These are phyloP conservation scores for Diatrype stigma DNA, from an alignment of 2,329 filamentous ascomycete species.

Conservation along the genomic window DNA sequence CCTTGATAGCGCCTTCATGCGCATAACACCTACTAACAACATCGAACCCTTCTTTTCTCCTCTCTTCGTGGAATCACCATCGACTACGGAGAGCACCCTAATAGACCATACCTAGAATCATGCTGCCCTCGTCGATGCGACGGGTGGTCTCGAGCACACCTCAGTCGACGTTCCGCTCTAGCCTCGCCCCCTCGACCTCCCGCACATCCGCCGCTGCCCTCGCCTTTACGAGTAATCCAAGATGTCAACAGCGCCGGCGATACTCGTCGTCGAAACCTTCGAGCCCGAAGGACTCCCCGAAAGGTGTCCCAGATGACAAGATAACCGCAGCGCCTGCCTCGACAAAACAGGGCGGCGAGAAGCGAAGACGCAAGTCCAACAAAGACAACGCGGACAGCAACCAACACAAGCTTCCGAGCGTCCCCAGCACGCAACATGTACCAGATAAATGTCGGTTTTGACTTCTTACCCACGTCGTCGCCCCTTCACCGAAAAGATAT, in stretches of 20 bases:
- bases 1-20: not conserved
- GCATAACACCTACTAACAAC: not conserved
- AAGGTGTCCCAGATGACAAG: conserved; percentile 45
- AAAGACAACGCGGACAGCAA: conserved; percentile 48
- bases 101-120: conserved; percentile 28
- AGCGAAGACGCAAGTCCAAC: conserved; percentile 52
- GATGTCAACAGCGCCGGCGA: conserved; percentile 45
- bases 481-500: conserved; percentile 4
- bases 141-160: conserved; percentile 47
- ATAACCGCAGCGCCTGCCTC: conserved; percentile 43
- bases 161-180: conserved; percentile 40
- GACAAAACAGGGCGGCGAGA: conserved; percentile 45
- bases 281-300: conserved; percentile 53
- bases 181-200: conserved; percentile 37
- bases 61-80: not conserved
- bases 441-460: conserved; percentile 56
- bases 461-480: not conserved
- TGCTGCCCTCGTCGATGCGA: conserved; percentile 54
- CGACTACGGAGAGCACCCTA: not conserved
- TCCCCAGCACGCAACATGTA: conserved; percentile 71
- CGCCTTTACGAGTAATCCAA: conserved; percentile 32
- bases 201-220: conserved; percentile 33
- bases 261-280: conserved; percentile 62
- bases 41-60: not conserved
- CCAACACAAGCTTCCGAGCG: conserved; percentile 61